Conservation (phyloP, 83 land plant species). For the Thuja plicata region DNA sequence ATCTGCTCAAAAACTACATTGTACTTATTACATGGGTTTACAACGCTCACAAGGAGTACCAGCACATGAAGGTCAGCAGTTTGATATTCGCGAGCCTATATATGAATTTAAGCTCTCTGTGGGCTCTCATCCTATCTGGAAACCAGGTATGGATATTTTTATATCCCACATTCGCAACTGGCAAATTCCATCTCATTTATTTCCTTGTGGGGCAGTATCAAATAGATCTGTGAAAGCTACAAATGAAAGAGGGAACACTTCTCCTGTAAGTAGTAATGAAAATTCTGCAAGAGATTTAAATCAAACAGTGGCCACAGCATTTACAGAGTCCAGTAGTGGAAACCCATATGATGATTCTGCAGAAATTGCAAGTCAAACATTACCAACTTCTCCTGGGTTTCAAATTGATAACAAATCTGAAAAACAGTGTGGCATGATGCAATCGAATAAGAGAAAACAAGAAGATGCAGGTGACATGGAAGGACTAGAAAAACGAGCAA, state of each 20-base stretch:
- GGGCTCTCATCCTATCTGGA: constrained; percentile 57
- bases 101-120: constrained; percentile 78
- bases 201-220: constrained; percentile 51
- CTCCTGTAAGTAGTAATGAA: neutral
- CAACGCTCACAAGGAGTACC: constrained; percentile 69
- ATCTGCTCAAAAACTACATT: constrained; percentile 51
- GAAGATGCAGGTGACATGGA: neutral
- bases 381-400: neutral
- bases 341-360: constrained; percentile 7
- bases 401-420: neutral
- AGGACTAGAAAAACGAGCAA: neutral
- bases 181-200: constrained; percentile 75
- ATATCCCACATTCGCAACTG: constrained; percentile 77
- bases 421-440: neutral
- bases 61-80: constrained; percentile 67
- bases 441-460: constrained; percentile 4
- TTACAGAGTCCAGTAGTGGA: neutral
- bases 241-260: neutral
- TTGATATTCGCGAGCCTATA: constrained; percentile 84
- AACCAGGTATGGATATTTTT: constrained; percentile 81
- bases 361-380: neutral
- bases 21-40: constrained; percentile 86
- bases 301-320: neutral
- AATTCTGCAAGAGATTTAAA: constrained; percentile 1
- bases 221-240: constrained; percentile 5